A percentile compares a stretch with the other conserved stretches of the same genome.
These are phyloP conservation scores for Kalanchoe fedtschenkoi DNA, from an alignment of 164 flowering plant genomes.

Conservation along the genomic window DNA sequence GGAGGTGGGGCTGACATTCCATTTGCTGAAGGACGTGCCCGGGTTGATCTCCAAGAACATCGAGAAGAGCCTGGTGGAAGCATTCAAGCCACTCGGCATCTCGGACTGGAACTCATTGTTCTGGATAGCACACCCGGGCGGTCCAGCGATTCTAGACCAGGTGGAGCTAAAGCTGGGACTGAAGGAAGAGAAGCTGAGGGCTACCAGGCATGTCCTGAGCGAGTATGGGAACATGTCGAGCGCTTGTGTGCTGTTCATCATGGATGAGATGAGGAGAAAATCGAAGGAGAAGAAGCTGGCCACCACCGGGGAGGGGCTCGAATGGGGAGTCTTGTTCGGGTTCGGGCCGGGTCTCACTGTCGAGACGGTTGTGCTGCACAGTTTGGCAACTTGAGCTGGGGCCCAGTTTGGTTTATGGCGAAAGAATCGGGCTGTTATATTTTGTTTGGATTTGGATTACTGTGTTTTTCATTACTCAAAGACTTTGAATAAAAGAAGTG, in stretches of 20 bases:
- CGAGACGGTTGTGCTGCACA: conserved; percentile 3
- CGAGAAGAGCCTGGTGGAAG: conserved; percentile 1
- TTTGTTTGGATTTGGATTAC: neutral
- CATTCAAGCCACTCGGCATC: conserved; percentile 4
- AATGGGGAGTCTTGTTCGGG: conserved; percentile 6
- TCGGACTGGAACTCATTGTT: conserved; percentile 5
- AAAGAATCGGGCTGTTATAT: neutral
- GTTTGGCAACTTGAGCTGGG: neutral
- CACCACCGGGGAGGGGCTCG: neutral
- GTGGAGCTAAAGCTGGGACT: neutral
- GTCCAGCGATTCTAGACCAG: conserved; percentile 4
- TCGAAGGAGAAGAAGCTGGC: neutral
- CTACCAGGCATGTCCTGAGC: conserved; percentile 1
- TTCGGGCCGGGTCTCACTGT: conserved; percentile 3
- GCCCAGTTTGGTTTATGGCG: neutral
- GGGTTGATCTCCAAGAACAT: conserved; percentile 6
- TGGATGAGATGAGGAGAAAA: conserved; percentile 7
- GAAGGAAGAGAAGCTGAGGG: conserved; percentile 1
- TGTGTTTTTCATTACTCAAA: too few species aligned
- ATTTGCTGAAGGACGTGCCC: conserved; percentile 2
- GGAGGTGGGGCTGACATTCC: conserved; percentile 3
- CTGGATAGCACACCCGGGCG: conserved; percentile 7
- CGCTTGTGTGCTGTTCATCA: conserved; percentile 5
- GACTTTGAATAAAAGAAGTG: too few species aligned
- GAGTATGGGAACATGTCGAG: conserved; percentile 6